Base-by-base conservation (phyloP, 176 grass and related monocot species). In the Aegilops sharonensis region DNA sequence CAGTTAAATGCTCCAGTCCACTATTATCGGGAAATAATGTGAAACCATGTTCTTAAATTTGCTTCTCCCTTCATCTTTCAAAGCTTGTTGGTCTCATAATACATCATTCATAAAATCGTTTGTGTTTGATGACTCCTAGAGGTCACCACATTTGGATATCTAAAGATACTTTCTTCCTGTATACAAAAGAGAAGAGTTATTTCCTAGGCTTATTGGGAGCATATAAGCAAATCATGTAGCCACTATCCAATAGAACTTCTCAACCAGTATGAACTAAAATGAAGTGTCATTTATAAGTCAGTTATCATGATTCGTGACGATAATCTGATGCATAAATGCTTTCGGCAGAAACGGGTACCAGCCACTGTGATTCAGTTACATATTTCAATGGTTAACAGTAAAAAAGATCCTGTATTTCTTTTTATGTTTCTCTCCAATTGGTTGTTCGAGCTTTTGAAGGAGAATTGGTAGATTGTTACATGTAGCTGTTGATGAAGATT, bases 271-370 rank as follows among this genome's bases (percentile, higher is more conserved):
- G 47, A 71, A 72, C n/a, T 68, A 39, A 63, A 63, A 63, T 24
- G 25, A 79, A 79, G 35, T 39, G 77, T 15, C 57, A 25, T 15
- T 24, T 79, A 40, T 79, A 25, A 60, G 18, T 78, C 56, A 43
- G 18, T 40, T 39, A 30, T 80, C 17, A n/a, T 81, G 79, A 32
- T 81, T 81, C 40, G 32, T 81, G 63, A 81, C 1, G 37, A 80
- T 43, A 42, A 45, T 84, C 52, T 13, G 56, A 64, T 63, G 68
- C 56, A 75, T 84, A 12, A 84, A 34, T 63, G 15, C 20, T 39
- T 62, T 57, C 23, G 24, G 37, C 36, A 59, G 52, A 43, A 83
- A 27, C 21, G 32, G n/a, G 31, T 56, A 61, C 68, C 50, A 39
- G 45, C 17, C 68, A 60, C 68, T 83, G 81, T 72, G 67, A 30